These are phyloP conservation scores for Rhamnella rubrinervis DNA, from an alignment of 331 rosid species.

Conservation along the genomic window DNA sequence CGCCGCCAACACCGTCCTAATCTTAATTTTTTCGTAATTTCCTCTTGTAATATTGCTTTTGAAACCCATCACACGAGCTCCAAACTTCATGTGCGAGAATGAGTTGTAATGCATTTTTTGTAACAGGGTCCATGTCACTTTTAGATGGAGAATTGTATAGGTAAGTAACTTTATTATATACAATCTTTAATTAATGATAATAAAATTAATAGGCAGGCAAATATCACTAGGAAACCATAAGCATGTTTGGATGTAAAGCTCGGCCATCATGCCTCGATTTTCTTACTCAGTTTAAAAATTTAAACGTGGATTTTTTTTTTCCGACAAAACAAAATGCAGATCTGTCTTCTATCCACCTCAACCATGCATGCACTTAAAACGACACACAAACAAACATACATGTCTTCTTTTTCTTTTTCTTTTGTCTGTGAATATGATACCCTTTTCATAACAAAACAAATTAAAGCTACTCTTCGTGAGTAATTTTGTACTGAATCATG, in stretches of 20 bases:
- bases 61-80: slow-evolving; percentile 17
- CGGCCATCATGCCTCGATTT: slow-evolving; percentile 1
- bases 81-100: slow-evolving; percentile 30
- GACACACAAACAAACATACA: too few relatives aligned
- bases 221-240: slow-evolving; percentile 15
- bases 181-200: slow-evolving; percentile 14
- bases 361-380: too few relatives aligned
- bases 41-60: not conserved
- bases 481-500: too few relatives aligned
- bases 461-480: too few relatives aligned
- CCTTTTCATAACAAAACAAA: too few relatives aligned
- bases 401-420: too few relatives aligned
- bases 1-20: slow-evolving; percentile 20
- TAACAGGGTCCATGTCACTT: slow-evolving; percentile 28
- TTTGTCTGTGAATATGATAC: too few relatives aligned
- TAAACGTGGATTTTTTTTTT: too few relatives aligned
- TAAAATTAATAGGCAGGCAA: not conserved
- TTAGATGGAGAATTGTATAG: slow-evolving; percentile 30
- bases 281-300: too few relatives aligned
- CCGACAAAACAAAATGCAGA: too few relatives aligned
- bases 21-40: slow-evolving; percentile 29
- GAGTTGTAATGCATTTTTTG: slow-evolving; percentile 44
- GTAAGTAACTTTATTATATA: slow-evolving; percentile 9
- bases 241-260: slow-evolving; percentile 30
- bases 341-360: too few relatives aligned